A percentile compares a stretch with the other conserved stretches of the same genome.
Evolutionary conservation across 495 filamentous ascomycete species (phyloP).

Genomic region (Tuber umbilicatum): DNA sequence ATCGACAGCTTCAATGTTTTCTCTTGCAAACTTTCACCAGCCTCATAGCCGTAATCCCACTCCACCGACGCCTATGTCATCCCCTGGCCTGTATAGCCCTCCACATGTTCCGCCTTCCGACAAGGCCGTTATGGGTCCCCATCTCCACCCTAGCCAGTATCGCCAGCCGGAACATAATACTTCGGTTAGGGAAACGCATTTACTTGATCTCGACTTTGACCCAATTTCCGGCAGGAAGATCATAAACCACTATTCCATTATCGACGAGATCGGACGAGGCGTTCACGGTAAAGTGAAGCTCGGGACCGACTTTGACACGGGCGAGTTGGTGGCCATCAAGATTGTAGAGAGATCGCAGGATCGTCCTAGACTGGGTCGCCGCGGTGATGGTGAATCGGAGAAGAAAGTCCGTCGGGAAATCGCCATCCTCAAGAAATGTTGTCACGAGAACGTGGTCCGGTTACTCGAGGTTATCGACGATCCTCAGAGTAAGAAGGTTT

Average conservation of each 20-base stretch:
- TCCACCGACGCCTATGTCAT: conserved; percentile 38
- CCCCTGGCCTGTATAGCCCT: conserved; percentile 38
- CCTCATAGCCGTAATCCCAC: conserved; percentile 37
- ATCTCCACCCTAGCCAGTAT: conserved; percentile 39
- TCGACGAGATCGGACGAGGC: conserved; percentile 89
- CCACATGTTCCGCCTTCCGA: conserved; percentile 27
- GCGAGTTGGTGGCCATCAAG: conserved; percentile 89
- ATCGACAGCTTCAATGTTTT: conserved; percentile 39
- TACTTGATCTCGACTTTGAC: conserved; percentile 82
- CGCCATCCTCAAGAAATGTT: conserved; percentile 94
- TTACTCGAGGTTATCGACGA: conserved; percentile 97
- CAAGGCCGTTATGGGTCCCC: conserved; percentile 25
- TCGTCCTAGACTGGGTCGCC: conserved; percentile 75
- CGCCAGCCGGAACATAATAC: conserved; percentile 25
- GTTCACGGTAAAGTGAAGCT: conserved; percentile 97
- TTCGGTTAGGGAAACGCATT: conserved; percentile 55
- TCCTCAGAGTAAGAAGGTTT: conserved; percentile 90
- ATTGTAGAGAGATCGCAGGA: conserved; percentile 95
- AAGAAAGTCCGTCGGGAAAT: conserved; percentile 93
- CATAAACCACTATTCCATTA: conserved; percentile 95
- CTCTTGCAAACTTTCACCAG: conserved; percentile 28
- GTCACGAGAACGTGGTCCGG: conserved; percentile 90
- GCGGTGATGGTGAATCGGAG: conserved; percentile 48
- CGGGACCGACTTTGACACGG: conserved; percentile 67
- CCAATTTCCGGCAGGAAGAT: conserved; percentile 80